A percentile compares a stretch with the other conserved stretches of the same genome.
Evolutionary conservation across 2,329 filamentous ascomycete genomes (phyloP).

Genomic region (Fusarium aywerte): DNA sequence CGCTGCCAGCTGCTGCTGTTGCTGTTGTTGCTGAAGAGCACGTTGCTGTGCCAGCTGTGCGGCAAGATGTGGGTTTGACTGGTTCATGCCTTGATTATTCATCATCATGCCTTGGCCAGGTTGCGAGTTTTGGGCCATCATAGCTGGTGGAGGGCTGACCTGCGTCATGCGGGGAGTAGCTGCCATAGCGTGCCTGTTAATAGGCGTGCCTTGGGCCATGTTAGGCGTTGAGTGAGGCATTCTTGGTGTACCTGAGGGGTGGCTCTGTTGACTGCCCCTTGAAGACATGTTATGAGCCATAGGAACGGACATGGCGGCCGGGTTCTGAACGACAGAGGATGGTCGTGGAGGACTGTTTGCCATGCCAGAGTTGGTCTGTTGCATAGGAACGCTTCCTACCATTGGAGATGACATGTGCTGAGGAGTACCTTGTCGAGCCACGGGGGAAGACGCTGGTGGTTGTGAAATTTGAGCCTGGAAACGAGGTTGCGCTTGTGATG

Average conservation of each 20-base stretch:
- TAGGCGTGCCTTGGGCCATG: slow-evolving; percentile 69
- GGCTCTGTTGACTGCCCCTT: slow-evolving; percentile 73
- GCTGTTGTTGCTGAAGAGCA: slow-evolving; percentile 53
- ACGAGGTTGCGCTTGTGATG: slow-evolving; percentile 56
- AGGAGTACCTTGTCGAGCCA: slow-evolving; percentile 70
- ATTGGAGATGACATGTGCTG: slow-evolving; percentile 74
- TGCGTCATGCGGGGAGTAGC: slow-evolving; percentile 72
- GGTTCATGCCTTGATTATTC: slow-evolving; percentile 58
- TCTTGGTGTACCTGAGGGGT: slow-evolving; percentile 70
- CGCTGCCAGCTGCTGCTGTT: slow-evolving; percentile 55
- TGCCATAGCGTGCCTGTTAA: slow-evolving; percentile 61
- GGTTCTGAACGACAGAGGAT: slow-evolving; percentile 71
- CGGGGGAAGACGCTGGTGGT: slow-evolving; percentile 74
- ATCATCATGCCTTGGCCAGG: slow-evolving; percentile 64
- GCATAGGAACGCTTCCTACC: slow-evolving; percentile 71
- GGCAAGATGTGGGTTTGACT: slow-evolving; percentile 53
- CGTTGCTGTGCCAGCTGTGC: slow-evolving; percentile 63
- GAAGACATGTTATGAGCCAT: slow-evolving; percentile 72
- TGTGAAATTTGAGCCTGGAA: slow-evolving; percentile 69
- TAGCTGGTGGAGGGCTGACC: slow-evolving; percentile 68
- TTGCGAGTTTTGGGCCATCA: slow-evolving; percentile 68
- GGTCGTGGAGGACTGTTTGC: slow-evolving; percentile 74
- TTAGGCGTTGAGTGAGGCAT: slow-evolving; percentile 71
- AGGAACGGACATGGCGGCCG: slow-evolving; percentile 66
- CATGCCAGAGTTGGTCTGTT: slow-evolving; percentile 73